Conservation (phyloP, 2,329 filamentous ascomycete species). For the Corniculantispora saksenae region DNA sequence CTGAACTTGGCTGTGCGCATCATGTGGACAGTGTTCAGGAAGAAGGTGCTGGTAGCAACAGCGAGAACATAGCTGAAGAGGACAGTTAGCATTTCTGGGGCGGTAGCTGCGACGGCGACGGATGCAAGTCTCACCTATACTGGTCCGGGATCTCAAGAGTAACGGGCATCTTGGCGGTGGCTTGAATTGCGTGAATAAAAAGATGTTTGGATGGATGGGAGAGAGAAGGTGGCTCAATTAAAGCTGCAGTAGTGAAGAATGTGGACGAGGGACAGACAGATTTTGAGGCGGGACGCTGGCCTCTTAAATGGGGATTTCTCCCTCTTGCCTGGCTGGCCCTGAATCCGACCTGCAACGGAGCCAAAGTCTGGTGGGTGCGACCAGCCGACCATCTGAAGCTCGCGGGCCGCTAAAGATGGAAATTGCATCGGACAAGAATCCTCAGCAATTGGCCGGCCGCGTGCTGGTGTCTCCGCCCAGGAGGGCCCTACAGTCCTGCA, state of each 20-base stretch:
- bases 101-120: neutral
- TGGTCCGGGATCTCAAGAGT: slow-evolving; percentile 47
- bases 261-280: neutral
- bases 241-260: neutral
- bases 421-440: neutral
- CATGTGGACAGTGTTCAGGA: slow-evolving; percentile 58
- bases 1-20: slow-evolving; percentile 50
- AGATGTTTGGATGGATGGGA: neutral
- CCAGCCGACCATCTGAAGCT: slow-evolving; percentile 2
- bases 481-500: neutral
- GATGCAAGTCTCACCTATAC: slow-evolving; percentile 47
- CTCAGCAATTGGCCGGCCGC: neutral
- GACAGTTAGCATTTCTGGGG: neutral
- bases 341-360: neutral
- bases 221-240: neutral
- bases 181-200: slow-evolving; percentile 5
- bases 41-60: slow-evolving; percentile 56
- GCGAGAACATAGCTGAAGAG: slow-evolving; percentile 60
- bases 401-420: neutral
- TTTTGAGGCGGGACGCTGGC: neutral
- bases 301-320: neutral
- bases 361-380: neutral
- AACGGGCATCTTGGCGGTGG: slow-evolving; percentile 41
- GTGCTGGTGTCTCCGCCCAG: neutral
- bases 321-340: neutral